Percentiles rank a stretch among this genome's conserved stretches.
Conservation (phyloP, 1,284 basidiomycete genomes). For the Boletus sp. region DNA sequence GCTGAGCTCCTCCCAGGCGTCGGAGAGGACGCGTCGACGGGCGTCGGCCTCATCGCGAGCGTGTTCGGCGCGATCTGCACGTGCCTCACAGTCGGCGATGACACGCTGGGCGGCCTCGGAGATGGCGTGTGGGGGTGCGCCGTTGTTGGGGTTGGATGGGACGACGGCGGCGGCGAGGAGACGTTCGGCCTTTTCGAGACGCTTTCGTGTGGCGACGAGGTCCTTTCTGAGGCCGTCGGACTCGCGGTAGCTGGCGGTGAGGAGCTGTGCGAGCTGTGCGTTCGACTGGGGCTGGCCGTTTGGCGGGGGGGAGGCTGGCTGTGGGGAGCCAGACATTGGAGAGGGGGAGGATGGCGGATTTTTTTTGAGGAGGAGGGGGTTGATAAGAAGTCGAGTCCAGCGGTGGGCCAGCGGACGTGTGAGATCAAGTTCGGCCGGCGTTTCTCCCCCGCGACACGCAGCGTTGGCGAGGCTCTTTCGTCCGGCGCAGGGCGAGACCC, state of each 20-base stretch:
- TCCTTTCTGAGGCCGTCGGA: constrained; percentile 55
- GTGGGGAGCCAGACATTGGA: constrained; percentile 30
- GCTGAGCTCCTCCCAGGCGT: constrained; percentile 59
- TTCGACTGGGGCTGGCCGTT: constrained; percentile 38
- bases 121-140: constrained; percentile 27
- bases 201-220: constrained; percentile 44
- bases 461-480: constrained; percentile 41
- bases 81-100: constrained; percentile 52
- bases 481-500: constrained; percentile 24
- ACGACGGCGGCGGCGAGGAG: constrained; percentile 35
- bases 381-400: constrained; percentile 28
- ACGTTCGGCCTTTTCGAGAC: constrained; percentile 59
- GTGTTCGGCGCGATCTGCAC: constrained; percentile 52
- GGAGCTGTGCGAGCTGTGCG: constrained; percentile 59
- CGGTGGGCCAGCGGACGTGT: constrained; percentile 24
- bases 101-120: constrained; percentile 39
- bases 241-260: constrained; percentile 55
- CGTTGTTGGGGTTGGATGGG: constrained; percentile 28
- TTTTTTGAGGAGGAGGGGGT: no score
- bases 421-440: constrained; percentile 30
- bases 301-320: constrained; percentile 22
- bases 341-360: neutral
- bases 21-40: constrained; percentile 50
- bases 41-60: constrained; percentile 61
- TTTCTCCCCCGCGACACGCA: constrained; percentile 37